Evolutionary conservation across 768 basidiomycete genomes (phyloP), one percentile per base, ranked within the genome.

Genomic region (Agrocybe chaxingu): DNA sequence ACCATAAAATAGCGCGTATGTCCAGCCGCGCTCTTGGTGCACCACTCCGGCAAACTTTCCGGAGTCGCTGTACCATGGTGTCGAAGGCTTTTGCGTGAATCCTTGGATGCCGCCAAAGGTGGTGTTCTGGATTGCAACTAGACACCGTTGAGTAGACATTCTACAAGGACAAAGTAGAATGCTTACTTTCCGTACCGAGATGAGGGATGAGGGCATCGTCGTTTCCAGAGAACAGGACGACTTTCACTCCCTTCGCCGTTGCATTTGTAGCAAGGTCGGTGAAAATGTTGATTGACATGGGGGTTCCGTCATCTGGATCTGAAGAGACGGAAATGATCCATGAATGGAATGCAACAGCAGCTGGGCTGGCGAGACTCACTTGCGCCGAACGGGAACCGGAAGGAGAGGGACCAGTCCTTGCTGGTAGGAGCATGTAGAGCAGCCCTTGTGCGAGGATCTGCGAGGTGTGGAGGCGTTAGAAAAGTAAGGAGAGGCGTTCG

Each of bases 31-130:
- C 64, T 89, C 88, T 64, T 87, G 86, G 58, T 87, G 85, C 12
- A 89, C 74, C 31, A 87, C 81, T 0, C 87, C 88, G 0, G 80
- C 84, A 48, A 80, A 75, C 47, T 79, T 68, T 9, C 81, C 80
- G 1, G 63, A 59, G 46, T 86, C 83, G 45, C 82, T 80, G 47
- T 66, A 68, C 85, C 86, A 89, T 0, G 81, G 77, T 0, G 88
- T 89, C 2, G 81, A 76, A 0, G 88, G 88, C 50, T 76, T 73
- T 42, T 79, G 72, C 3, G 83, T 81, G 63, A 90, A 90, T 3
- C 88, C 88, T 65, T 81, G 84, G 38, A 83, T 81, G 5, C 85
- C 87, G 19, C 85, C 87, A 55, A 89, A 90, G 0, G 88, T 88
- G 19, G 86, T 87, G 57, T 90, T 90, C 84, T 88, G 82, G 24